A percentile compares a stretch with the other conserved stretches of the same genome.
phyloP scores from a whole-genome alignment of 441 rosid genomes.

The Croton laevigatus region DNA sequence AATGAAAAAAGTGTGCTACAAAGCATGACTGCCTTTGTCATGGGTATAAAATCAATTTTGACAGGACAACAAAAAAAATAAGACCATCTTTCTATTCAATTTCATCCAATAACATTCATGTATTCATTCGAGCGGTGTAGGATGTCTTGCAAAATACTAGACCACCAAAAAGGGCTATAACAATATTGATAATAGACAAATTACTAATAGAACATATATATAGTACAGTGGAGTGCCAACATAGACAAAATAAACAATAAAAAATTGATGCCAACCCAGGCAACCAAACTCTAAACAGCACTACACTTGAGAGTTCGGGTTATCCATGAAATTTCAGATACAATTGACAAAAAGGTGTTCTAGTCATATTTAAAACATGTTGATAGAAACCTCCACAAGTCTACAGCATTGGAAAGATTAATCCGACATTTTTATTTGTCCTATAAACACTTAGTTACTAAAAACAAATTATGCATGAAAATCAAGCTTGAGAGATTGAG shows the following conservation, averaged over 20 bases:
- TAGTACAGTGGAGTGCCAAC: neutral
- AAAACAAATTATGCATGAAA: neutral
- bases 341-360: neutral
- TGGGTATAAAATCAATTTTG: neutral
- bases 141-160: neutral
- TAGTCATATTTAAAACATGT: neutral
- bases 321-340: neutral
- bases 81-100: neutral
- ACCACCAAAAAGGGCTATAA: neutral
- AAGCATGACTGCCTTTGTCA: conserved; percentile 3
- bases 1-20: neutral
- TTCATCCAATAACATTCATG: neutral
- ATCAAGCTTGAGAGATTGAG: neutral
- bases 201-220: neutral
- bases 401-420: neutral
- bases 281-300: neutral
- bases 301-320: neutral
- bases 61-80: conserved; percentile 5
- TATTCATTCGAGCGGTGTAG: neutral
- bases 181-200: neutral
- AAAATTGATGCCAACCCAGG: neutral
- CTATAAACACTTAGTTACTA: neutral
- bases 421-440: neutral
- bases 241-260: too few species aligned
- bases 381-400: neutral